These are phyloP conservation scores for Xylaria sp. DNA, from an alignment of 2,329 filamentous ascomycete species.

Conservation along the genomic window DNA sequence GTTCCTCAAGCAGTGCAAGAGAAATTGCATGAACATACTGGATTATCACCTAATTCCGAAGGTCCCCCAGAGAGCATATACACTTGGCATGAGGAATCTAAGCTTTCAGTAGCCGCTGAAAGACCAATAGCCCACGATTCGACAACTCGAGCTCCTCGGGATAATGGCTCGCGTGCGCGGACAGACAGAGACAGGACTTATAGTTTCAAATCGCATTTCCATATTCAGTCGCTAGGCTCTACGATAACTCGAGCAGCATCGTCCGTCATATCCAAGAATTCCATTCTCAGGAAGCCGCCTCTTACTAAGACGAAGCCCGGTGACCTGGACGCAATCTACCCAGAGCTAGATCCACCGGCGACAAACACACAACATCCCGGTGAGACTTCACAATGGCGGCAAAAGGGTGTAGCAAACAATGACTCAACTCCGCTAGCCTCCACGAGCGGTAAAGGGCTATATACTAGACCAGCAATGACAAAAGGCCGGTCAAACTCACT, in stretches of 20 bases:
- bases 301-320: constrained; percentile 23
- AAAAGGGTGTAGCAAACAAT: background rate
- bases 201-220: constrained; percentile 24
- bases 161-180: background rate
- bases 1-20: constrained; percentile 45
- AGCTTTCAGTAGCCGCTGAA: constrained; percentile 47
- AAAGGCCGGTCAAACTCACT: constrained; percentile 20
- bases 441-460: background rate
- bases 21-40: constrained; percentile 45
- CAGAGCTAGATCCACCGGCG: background rate
- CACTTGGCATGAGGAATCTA: constrained; percentile 54
- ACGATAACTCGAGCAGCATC: constrained; percentile 36
- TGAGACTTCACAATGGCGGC: background rate
- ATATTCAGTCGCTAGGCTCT: constrained; percentile 30
- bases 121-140: background rate
- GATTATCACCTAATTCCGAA: constrained; percentile 45
- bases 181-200: constrained; percentile 5
- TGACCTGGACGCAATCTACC: background rate
- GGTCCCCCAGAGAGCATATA: constrained; percentile 47
- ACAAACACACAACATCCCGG: background rate
- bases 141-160: background rate
- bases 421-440: background rate
- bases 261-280: constrained; percentile 39
- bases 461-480: background rate
- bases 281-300: constrained; percentile 43